Percentiles rank a stretch among this genome's conserved stretches.
Evolutionary conservation across 1,139 yeast genomes (phyloP).

Genomic region (Sugiyamaella grinbergsii): DNA sequence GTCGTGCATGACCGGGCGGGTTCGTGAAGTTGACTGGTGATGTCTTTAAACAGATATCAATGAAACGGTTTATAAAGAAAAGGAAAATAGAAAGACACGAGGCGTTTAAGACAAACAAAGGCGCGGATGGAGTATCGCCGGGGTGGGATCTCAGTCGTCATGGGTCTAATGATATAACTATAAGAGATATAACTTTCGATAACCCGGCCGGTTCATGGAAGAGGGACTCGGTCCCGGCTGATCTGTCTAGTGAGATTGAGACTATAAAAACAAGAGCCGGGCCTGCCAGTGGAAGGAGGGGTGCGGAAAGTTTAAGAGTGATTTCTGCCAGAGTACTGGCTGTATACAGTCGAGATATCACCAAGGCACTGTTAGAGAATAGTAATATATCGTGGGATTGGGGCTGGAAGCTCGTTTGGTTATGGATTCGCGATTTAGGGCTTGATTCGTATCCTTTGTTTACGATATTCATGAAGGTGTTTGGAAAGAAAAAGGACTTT

Average conservation of each 20-base stretch:
- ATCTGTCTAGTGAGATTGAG: conserved; percentile 1
- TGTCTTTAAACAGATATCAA: no score
- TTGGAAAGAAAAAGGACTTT: conserved; percentile 29
- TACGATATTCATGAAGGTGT: conserved; percentile 29
- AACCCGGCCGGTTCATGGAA: background rate
- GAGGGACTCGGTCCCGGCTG: conserved; percentile 14
- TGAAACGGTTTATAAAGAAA: background rate
- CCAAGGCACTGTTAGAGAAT: conserved; percentile 18
- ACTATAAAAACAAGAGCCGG: conserved; percentile 1
- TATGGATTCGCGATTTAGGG: conserved; percentile 29
- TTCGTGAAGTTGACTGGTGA: no score
- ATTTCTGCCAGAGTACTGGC: conserved; percentile 25
- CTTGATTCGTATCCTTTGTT: conserved; percentile 34
- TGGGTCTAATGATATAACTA: conserved; percentile 8
- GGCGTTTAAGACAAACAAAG: no score
- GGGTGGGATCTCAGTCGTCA: background rate
- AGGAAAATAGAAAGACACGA: background rate
- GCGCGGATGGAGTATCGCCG: background rate
- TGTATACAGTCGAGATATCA: conserved; percentile 20
- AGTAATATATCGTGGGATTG: conserved; percentile 25
- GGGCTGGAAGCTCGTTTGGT: conserved; percentile 36
- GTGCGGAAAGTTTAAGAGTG: conserved; percentile 17
- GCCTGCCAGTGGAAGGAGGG: background rate
- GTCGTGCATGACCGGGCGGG: no score
- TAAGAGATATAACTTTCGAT: conserved; percentile 2